Evolutionary conservation across 257 asterid genomes (phyloP).

Genomic region (Echium plantagineum): DNA sequence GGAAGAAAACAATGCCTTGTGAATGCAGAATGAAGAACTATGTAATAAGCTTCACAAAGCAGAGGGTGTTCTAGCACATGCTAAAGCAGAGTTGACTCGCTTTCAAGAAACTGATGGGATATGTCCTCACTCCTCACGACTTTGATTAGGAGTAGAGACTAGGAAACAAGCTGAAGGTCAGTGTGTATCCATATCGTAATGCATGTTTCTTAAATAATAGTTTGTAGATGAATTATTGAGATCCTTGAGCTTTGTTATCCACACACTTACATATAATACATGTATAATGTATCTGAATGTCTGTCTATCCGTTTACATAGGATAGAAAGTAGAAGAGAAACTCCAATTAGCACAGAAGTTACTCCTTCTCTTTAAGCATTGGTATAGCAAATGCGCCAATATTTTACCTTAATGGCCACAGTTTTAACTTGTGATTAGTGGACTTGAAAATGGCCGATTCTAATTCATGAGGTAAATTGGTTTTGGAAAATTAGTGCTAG

Average conservation of each 20-base stretch:
- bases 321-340: conserved; percentile 81
- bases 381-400: neutral
- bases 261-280: too few species aligned
- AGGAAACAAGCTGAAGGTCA: conserved; percentile 62
- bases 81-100: conserved; percentile 72
- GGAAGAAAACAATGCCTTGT: conserved; percentile 82
- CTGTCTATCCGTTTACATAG: conserved; percentile 12
- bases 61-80: conserved; percentile 62
- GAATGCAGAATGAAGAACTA: conserved; percentile 73
- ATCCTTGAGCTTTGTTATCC: neutral
- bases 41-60: conserved; percentile 48
- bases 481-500: neutral
- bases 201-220: neutral
- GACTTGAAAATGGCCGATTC: too few species aligned
- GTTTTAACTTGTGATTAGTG: too few species aligned
- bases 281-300: neutral
- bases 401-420: neutral
- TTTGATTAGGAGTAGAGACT: conserved; percentile 65
- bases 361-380: conserved; percentile 9
- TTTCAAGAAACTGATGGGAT: conserved; percentile 71
- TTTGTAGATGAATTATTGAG: neutral
- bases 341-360: conserved; percentile 83
- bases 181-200: conserved; percentile 7
- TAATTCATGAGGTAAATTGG: neutral
- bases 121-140: conserved; percentile 43